Evolutionary conservation across 2,329 filamentous ascomycete genomes (phyloP).

Genomic region (Neopestalotiopsis clavispora): DNA sequence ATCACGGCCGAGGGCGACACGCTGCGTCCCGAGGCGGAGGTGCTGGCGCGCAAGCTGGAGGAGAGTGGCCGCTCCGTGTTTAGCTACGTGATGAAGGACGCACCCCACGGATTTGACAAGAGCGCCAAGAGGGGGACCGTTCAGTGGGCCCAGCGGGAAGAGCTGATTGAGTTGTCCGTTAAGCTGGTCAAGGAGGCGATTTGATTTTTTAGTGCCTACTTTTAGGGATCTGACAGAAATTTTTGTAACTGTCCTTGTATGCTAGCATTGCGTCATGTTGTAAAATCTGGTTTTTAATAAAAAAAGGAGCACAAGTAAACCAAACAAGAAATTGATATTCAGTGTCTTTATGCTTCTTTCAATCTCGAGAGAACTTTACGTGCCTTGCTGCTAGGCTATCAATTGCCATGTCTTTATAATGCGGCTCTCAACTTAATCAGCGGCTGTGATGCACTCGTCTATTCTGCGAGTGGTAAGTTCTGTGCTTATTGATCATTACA

Average conservation of each 20-base stretch:
- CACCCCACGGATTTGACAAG: neutral
- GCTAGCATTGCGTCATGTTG: neutral
- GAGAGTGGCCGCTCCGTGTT: neutral
- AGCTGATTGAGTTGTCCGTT: neutral
- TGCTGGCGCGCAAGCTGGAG: neutral
- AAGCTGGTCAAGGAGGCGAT: neutral
- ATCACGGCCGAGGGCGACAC: conserved; percentile 7
- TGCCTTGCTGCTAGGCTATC: no score
- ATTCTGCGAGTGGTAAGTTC: no score
- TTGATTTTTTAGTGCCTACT: neutral
- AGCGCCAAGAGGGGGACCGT: neutral
- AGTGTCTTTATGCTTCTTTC: neutral
- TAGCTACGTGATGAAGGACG: neutral
- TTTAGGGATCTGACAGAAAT: neutral
- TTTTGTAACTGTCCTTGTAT: neutral
- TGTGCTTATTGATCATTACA: no score
- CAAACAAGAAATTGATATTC: neutral
- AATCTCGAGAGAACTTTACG: neutral
- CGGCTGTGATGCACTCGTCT: no score
- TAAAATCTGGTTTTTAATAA: neutral
- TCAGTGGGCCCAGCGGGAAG: neutral
- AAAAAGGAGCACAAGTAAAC: neutral
- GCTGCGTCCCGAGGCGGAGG: conserved; percentile 1
- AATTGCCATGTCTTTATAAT: no score
- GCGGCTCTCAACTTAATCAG: no score